Evolutionary conservation across 2,329 filamentous ascomycete species (phyloP), one percentile per base, ranked within the genome.

Genomic region (Colletotrichum gloeosporioides): DNA sequence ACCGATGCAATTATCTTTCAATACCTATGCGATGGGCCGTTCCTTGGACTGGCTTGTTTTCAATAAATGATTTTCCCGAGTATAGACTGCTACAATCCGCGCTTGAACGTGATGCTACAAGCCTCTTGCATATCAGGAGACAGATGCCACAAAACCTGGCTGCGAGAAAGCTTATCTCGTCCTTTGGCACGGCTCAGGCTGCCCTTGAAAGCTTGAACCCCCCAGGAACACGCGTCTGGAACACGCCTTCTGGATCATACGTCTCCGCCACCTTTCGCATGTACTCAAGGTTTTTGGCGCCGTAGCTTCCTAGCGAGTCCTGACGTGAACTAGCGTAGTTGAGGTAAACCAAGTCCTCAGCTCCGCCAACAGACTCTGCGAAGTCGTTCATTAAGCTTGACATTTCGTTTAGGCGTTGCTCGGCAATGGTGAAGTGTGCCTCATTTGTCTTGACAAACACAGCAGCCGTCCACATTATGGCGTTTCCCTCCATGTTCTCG

Each of bases 271-370:
- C 81, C 7, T 78, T 71, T 34, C 78, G 79, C 59, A 85, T 79
- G 25, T 79, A 73, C 31, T 78, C 44, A 22, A 83, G 74, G 31
- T 80, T 82, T 8, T 75, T 75, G 7, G 69, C 63, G 1, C 83
- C 82, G 22, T 84, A 84, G 31, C 78, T 82, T 3, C 71, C 75
- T 12, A 84, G 77, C 1, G 81, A 79, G 34, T 82, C 79, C 69
- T 84, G 81, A 10, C 76, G 78, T 15, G 73, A 69, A 25, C 78
- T 79, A n/a, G 83, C 82, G 66, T 84, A 84, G 71, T 83, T 83
- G 44, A 84, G 77, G 76, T 84, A 85, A 4, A 80, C 68, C 69
- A 82, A 83, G 12, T 78, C 77, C 64, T 83, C 78, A 39, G 79
- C 77, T 3, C 77, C 78, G 6, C 72, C 76, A 29, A 79, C 63